These are phyloP conservation scores for Flaveria floridana DNA, from an alignment of 140 eudicot species.

Conservation along the genomic window DNA sequence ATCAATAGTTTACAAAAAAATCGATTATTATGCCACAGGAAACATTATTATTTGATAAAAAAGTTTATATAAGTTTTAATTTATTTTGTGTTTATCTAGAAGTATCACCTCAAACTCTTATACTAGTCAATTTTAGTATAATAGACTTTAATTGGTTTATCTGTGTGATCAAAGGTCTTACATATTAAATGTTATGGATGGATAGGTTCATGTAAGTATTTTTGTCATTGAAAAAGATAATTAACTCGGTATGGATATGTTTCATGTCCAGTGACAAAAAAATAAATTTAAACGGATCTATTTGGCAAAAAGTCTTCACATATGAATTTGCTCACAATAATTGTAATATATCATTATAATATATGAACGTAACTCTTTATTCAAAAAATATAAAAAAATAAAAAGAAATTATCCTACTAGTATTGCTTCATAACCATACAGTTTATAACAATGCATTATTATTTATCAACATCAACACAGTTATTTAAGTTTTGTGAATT, in stretches of 20 bases:
- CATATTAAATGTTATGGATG: too few species aligned
- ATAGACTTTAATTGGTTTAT: too few species aligned
- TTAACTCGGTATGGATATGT: neutral
- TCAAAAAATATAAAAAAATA: neutral
- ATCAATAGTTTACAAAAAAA: too few species aligned
- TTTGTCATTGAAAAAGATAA: neutral
- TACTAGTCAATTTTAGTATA: too few species aligned
- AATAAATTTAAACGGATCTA: neutral
- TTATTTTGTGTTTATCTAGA: too few species aligned
- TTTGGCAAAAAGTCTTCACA: neutral
- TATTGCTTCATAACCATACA: neutral
- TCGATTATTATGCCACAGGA: too few species aligned
- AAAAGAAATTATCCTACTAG: neutral
- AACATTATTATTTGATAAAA: too few species aligned
- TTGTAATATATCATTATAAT: neutral
- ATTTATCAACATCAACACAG: neutral
- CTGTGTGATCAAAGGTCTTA: too few species aligned
- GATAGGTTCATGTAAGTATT: too few species aligned
- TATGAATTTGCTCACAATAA: neutral
- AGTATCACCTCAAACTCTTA: too few species aligned
- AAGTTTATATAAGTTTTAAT: too few species aligned
- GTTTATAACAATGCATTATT: neutral
- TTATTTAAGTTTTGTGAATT: slow-evolving; percentile 4
- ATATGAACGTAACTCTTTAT: neutral
- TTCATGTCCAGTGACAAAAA: neutral